Evolutionary conservation across 2,329 filamentous ascomycete species (phyloP).

Genomic region (Geosmithia putterillii): DNA sequence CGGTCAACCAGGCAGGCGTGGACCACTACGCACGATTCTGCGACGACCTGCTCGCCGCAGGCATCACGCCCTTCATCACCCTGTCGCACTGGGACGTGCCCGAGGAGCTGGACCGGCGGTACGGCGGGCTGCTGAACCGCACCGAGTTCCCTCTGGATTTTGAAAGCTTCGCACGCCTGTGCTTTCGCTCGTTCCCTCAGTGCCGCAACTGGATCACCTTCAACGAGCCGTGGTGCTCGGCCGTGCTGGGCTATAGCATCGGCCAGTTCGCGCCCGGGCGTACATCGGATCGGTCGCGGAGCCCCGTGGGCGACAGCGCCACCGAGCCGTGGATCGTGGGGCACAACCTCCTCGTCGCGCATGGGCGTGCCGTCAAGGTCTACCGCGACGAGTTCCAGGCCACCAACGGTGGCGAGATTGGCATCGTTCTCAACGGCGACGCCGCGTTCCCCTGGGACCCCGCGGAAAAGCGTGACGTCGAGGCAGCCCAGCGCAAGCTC

Average conservation of each 20-base stretch:
- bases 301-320: conserved; percentile 56
- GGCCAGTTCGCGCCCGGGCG: conserved; percentile 75
- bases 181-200: conserved; percentile 63
- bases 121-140: conserved; percentile 70
- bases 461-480: conserved; percentile 59
- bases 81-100: conserved; percentile 85
- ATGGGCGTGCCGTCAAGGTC: conserved; percentile 67
- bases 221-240: conserved; percentile 81
- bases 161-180: conserved; percentile 62
- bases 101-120: conserved; percentile 64
- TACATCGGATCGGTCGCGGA: conserved; percentile 63
- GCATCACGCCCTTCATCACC: conserved; percentile 71
- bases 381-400: conserved; percentile 76
- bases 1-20: conserved; percentile 66
- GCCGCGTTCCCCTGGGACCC: conserved; percentile 75
- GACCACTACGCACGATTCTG: conserved; percentile 70
- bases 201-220: conserved; percentile 87
- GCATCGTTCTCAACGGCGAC: conserved; percentile 80
- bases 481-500: conserved; percentile 67
- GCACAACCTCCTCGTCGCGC: conserved; percentile 69
- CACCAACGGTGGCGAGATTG: conserved; percentile 62
- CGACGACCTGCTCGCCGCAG: conserved; percentile 63
- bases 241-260: conserved; percentile 66
- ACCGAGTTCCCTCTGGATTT: conserved; percentile 75
- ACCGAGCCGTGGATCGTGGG: conserved; percentile 75